Evolutionary conservation across 176 grass and related monocot species (phyloP).

Genomic region (Oropetium thomaeum): DNA sequence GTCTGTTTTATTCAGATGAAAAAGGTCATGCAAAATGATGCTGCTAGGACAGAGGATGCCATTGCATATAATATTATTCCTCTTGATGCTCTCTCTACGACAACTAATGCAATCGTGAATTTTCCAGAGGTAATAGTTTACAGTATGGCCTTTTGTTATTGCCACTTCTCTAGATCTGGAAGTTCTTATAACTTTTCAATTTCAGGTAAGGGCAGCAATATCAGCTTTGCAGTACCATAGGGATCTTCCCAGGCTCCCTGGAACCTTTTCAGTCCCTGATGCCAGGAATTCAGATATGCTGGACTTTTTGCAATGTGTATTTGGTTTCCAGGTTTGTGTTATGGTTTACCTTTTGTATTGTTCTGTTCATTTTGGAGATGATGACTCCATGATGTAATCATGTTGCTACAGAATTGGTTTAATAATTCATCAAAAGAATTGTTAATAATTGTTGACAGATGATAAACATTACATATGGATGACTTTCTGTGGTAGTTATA

Average conservation of each 20-base stretch:
- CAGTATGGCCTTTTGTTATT: neutral
- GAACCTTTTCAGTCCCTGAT: constrained; percentile 57
- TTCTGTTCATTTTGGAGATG: neutral
- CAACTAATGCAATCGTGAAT: constrained; percentile 62
- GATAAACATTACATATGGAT: neutral
- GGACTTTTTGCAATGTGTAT: constrained; percentile 83
- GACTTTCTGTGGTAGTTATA: neutral
- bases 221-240: constrained; percentile 78
- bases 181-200: constrained; percentile 12
- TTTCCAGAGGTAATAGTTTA: constrained; percentile 66
- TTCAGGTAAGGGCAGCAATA: constrained; percentile 79
- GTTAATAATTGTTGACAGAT: constrained; percentile 7
- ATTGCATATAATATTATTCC: constrained; percentile 97
- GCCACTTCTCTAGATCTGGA: neutral
- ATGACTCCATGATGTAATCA: neutral
- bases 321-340: constrained; percentile 81
- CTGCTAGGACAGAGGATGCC: constrained; percentile 77
- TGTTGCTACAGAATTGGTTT: neutral
- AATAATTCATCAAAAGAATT: too few species aligned
- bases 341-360: constrained; percentile 2
- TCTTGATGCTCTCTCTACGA: constrained; percentile 72
- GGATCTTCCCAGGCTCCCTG: constrained; percentile 69
- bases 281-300: constrained; percentile 87
- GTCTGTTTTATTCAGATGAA: constrained; percentile 66
- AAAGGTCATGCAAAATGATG: constrained; percentile 82